Conservation (phyloP, 176 grass and related monocot genomes). For the Oryza nivara region DNA sequence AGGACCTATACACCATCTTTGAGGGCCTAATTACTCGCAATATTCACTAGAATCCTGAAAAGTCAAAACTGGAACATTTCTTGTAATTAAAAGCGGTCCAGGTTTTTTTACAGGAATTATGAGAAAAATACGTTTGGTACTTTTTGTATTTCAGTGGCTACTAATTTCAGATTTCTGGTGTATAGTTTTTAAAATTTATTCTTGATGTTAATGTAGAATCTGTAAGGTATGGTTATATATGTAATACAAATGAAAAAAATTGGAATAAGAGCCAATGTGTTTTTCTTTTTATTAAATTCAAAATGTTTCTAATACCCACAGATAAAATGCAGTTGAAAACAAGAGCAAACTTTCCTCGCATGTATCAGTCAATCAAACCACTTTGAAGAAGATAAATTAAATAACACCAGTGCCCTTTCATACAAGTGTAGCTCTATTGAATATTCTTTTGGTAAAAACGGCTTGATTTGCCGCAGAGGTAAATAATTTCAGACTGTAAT, state of each 20-base stretch:
- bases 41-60: conserved; percentile 40
- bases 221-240: conserved; percentile 39
- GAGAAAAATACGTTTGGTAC: conserved; percentile 13
- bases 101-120: conserved; percentile 33
- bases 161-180: conserved; percentile 22
- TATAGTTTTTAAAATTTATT: conserved; percentile 37
- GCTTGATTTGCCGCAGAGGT: not conserved
- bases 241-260: conserved; percentile 7
- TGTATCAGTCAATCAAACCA: not conserved
- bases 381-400: not conserved
- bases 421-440: conserved; percentile 13
- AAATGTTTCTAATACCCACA: not conserved
- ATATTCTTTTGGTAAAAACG: not conserved
- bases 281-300: not conserved
- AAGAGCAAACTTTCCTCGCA: not conserved
- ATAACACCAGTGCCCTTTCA: conserved; percentile 1
- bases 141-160: conserved; percentile 19
- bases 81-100: conserved; percentile 1
- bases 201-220: conserved; percentile 25
- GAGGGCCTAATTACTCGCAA: conserved; percentile 90
- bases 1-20: conserved; percentile 87
- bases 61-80: not conserved
- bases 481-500: not conserved
- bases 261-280: conserved; percentile 10
- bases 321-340: not conserved